These are phyloP conservation scores for Collybia nuda DNA, from an alignment of 768 basidiomycete genomes.

Conservation along the genomic window DNA sequence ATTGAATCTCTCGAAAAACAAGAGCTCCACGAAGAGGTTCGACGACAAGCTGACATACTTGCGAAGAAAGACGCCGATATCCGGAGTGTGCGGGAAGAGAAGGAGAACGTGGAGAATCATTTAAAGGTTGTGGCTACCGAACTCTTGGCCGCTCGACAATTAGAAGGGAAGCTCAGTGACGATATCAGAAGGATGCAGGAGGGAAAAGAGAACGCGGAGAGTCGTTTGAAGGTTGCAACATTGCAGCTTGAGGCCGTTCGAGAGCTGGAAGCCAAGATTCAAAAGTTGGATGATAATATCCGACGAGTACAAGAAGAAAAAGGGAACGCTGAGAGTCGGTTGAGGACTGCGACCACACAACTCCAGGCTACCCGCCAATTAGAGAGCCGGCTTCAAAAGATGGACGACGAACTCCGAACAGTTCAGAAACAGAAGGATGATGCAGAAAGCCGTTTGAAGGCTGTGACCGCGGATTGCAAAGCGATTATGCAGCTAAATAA, in stretches of 20 bases:
- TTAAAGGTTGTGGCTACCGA: slow-evolving; percentile 3
- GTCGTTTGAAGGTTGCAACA: too few relatives aligned
- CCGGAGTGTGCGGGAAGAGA: slow-evolving; percentile 6
- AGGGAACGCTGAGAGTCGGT: slow-evolving; percentile 3
- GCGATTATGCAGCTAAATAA: not conserved
- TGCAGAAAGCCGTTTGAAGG: not conserved
- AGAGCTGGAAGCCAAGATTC: not conserved
- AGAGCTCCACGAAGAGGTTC: not conserved
- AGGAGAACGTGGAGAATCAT: slow-evolving; percentile 5
- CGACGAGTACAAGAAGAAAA: slow-evolving; percentile 6
- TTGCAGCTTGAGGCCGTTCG: not conserved
- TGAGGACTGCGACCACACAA: slow-evolving; percentile 1
- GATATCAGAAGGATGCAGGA: slow-evolving; percentile 2
- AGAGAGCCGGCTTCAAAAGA: slow-evolving; percentile 2
- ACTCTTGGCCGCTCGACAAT: slow-evolving; percentile 3
- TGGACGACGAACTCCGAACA: not conserved
- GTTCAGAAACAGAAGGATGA: not conserved
- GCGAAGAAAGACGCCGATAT: not conserved
- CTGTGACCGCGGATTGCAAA: not conserved
- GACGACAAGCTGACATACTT: not conserved
- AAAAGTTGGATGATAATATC: not conserved
- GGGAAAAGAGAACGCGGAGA: too few relatives aligned
- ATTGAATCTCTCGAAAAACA: not conserved
- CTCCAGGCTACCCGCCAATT: slow-evolving; percentile 5
- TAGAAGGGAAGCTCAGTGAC: slow-evolving; percentile 8